Percentiles rank a stretch among this genome's conserved stretches.
phyloP scores from a whole-genome alignment of 2,329 filamentous ascomycete species.

The Monilinia polystroma region DNA sequence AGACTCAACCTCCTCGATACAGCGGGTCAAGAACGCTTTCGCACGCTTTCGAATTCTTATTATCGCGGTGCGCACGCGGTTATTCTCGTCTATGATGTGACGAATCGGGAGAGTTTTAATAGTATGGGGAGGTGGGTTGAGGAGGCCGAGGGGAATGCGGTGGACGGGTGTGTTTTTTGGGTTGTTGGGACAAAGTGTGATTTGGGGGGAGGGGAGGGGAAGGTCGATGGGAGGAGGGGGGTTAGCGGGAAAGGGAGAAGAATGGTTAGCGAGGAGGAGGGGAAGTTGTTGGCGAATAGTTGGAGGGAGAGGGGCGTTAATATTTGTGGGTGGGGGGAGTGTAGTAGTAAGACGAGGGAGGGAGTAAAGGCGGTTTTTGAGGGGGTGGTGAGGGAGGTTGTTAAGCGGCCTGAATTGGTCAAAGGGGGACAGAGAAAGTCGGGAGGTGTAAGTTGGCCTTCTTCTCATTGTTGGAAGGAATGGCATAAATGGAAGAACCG shows the following conservation, averaged over 20 bases:
- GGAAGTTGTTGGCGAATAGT: conserved; percentile 45
- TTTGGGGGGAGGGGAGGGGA: conserved; percentile 34
- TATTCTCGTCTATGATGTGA: conserved; percentile 92
- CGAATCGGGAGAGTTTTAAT: conserved; percentile 56
- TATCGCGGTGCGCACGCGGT: conserved; percentile 94
- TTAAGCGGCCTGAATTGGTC: conserved; percentile 48
- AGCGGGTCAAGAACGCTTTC: conserved; percentile 93
- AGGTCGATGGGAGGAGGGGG: conserved; percentile 40
- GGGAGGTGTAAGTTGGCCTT: conserved; percentile 26
- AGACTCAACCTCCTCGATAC: conserved; percentile 68
- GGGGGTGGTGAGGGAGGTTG: conserved; percentile 52
- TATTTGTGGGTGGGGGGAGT: conserved; percentile 49
- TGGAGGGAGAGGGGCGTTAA: conserved; percentile 44
- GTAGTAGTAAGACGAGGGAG: conserved; percentile 53
- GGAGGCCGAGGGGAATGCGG: conserved; percentile 52
- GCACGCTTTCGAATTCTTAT: conserved; percentile 90
- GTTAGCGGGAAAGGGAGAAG: conserved; percentile 46
- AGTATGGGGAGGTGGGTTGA: conserved; percentile 56
- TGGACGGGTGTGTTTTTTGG: conserved; percentile 50
- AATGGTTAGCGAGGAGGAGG: conserved; percentile 50
- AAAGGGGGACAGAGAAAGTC: conserved; percentile 35
- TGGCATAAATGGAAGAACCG: neutral
- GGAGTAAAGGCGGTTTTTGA: conserved; percentile 53
- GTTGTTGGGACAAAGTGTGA: conserved; percentile 55
- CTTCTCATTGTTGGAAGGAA: neutral